Evolutionary conservation across 371 early-diverging fungal genomes (phyloP), one percentile per base, ranked within the genome.

Genomic region (Apophysomyces sp.): DNA sequence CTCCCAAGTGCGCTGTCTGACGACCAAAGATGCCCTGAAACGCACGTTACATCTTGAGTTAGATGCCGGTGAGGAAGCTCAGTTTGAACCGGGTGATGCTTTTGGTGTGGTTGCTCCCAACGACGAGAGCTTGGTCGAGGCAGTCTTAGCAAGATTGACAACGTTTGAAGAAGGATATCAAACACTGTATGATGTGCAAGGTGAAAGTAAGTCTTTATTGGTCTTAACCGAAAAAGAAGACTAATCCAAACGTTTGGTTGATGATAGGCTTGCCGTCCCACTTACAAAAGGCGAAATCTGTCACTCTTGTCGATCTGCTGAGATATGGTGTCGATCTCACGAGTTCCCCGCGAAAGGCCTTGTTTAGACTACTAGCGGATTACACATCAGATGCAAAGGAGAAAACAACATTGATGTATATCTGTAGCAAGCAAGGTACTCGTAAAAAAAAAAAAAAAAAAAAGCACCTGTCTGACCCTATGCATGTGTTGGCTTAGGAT

Each of bases 91-190:
- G 3, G 97, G 98, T 31, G 97, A 95, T 73, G 86, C 94, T 0
- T 89, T 97, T 76, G 95, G 92, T 51, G 75, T 96, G 4, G 59
- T 86, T 51, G 89, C 91, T 1, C 93, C 94, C 21, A 95, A 95
- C 67, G 80, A 86, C 57, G 82, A 85, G 16, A 58, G 67, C 0
- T 62, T 89, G 52, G 87, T 92, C 0, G 63, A 76, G 1, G 86
- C 82, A 0, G 53, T 91, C 2, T 60, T 91, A 28, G 61, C 62
- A 0, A 63, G 80, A 26, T 65, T 90, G 12, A 73, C 49, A 16
- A 52, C 82, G 11, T 65, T 74, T 1, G 65, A 64, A 18, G 74
- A 84, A 0, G 63, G 66, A 13, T 67, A 69, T 44, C 67, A 82
- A 57, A 58, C 55, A 1, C 55, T 85, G 18, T 77, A 74, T 40